A percentile compares a stretch with the other conserved stretches of the same genome.
phyloP scores from a whole-genome alignment of 176 grass and related monocot species.

The Carex littledalei region DNA sequence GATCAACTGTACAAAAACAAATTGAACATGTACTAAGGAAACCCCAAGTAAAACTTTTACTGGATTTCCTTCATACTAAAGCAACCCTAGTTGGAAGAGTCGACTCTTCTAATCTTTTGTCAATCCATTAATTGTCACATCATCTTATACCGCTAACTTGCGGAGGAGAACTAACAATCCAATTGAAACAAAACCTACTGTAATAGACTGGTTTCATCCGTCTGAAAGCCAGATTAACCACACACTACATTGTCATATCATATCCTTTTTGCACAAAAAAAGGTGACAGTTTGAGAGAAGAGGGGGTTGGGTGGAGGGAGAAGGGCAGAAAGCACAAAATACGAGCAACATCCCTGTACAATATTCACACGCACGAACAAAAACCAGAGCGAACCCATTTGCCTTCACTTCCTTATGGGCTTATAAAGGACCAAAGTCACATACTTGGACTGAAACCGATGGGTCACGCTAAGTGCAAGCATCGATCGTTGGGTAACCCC shows the following conservation, averaged over 20 bases:
- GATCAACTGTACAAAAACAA: neutral
- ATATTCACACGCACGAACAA: slow-evolving; percentile 19
- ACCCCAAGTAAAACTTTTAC: neutral
- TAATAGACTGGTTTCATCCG: neutral
- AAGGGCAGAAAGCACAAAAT: neutral
- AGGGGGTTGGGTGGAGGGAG: neutral
- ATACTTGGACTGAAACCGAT: slow-evolving; percentile 77
- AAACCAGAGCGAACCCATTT: neutral
- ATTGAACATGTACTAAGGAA: neutral
- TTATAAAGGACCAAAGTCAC: slow-evolving; percentile 86
- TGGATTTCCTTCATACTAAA: neutral
- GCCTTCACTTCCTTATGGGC: slow-evolving; percentile 48
- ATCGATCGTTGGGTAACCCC: slow-evolving; percentile 68
- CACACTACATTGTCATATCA: slow-evolving; percentile 10
- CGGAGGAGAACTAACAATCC: neutral
- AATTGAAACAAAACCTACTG: neutral
- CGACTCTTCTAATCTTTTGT: neutral
- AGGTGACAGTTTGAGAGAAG: neutral
- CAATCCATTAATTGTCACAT: neutral
- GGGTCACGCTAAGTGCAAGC: slow-evolving; percentile 65
- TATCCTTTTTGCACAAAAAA: neutral
- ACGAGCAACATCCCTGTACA: slow-evolving; percentile 4
- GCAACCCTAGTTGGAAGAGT: neutral
- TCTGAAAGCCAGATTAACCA: neutral
- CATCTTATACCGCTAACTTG: neutral